A percentile compares a stretch with the other conserved stretches of the same genome.
Conservation (phyloP, 495 filamentous ascomycete species). For the Aspergillus indologenus region DNA sequence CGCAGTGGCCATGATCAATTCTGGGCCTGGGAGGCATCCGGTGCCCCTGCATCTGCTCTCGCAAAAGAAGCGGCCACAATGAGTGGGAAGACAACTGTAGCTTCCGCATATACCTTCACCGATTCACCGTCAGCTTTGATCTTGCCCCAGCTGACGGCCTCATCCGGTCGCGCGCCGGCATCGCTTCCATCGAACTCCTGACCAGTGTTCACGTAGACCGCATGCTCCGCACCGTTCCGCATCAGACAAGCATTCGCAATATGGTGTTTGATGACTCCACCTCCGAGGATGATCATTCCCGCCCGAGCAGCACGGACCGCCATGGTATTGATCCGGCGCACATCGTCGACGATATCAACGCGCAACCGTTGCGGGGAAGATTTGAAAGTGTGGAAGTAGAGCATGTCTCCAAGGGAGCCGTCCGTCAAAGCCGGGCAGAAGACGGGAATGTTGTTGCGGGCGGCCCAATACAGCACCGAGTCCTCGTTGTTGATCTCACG, state of each 20-base stretch:
- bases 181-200: slow-evolving; percentile 98
- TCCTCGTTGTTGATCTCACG: slow-evolving; percentile 87
- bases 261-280: slow-evolving; percentile 92
- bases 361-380: slow-evolving; percentile 71
- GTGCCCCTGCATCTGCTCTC: slow-evolving; percentile 19
- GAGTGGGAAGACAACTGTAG: slow-evolving; percentile 86
- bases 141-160: slow-evolving; percentile 98
- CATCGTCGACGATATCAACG: slow-evolving; percentile 87
- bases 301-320: slow-evolving; percentile 77
- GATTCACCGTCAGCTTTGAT: slow-evolving; percentile 82
- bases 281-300: slow-evolving; percentile 93
- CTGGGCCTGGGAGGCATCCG: slow-evolving; percentile 10
- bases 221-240: slow-evolving; percentile 93
- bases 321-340: slow-evolving; percentile 84
- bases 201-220: slow-evolving; percentile 94
- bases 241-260: slow-evolving; percentile 96
- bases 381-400: slow-evolving; percentile 95
- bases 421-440: slow-evolving; percentile 97
- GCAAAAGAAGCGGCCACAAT: slow-evolving; percentile 96
- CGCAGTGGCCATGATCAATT: slow-evolving; percentile 12
- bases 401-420: slow-evolving; percentile 92
- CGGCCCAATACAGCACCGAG: slow-evolving; percentile 92
- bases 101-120: slow-evolving; percentile 94
- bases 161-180: slow-evolving; percentile 91
- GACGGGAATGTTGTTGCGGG: slow-evolving; percentile 87